Evolutionary conservation across 495 filamentous ascomycete genomes (phyloP), one percentile per base, ranked within the genome.

Genomic region (Penicillium cataractarum): DNA sequence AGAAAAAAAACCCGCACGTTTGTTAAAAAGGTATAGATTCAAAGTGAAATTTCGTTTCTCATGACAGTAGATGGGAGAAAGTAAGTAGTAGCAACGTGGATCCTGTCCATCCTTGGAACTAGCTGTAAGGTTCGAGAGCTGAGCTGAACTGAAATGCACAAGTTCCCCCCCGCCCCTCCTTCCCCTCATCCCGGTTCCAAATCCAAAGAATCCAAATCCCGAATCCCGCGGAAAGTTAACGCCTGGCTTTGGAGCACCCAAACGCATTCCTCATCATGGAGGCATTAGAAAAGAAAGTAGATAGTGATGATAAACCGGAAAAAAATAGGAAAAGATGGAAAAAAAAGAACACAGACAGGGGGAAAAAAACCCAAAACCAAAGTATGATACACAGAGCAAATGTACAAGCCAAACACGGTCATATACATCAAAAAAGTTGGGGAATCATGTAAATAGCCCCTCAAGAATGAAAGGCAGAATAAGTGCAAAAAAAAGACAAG

Each of bases 321-420:
- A 26, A n/a, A 56, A 50, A 15, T 35, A 52, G 17, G 27, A 24
- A 33, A 31, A 60, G 22, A 21, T 26, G 37, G 42, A 19, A 19
- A 57, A 32, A 31, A 48, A 55, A 22, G 32, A 3, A 37, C 27
- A 44, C 21, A 55, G 33, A 19, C 53, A 22, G 52, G 27, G n/a
- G n/a, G n/a, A n/a, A n/a, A n/a, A n/a, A n/a, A n/a, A n/a, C n/a
- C n/a, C n/a, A 26, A 21, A 50, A 40, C 10, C 13, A 39, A 55
- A 53, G 40, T 70, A 72, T 70, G 52, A 51, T 70, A 72, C 70
- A 72, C 37, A 29, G 19, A 70, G 55, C 62, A 65, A 65, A 67
- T 71, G 57, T 69, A 61, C 66, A 71, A 62, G 54, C 61, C 61
- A 65, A n/a, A 64, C 55, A 51, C 49, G 1, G 21, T 66, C 65